Conservation (phyloP, 768 basidiomycete species). For the Tremella yokohamensis region DNA sequence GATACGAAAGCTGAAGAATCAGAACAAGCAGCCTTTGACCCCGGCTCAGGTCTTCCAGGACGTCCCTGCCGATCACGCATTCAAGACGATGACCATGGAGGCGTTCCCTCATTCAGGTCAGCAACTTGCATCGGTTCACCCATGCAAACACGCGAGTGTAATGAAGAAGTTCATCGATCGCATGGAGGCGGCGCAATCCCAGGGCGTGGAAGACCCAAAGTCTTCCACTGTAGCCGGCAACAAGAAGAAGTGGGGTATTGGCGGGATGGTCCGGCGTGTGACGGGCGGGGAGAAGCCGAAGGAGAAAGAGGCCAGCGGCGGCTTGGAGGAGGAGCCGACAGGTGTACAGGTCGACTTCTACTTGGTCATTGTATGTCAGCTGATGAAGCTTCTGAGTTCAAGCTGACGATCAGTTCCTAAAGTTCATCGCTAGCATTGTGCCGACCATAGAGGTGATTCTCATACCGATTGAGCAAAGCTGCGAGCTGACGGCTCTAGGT, state of each 20-base stretch:
- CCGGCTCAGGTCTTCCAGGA: slow-evolving; percentile 94
- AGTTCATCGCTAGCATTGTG: slow-evolving; percentile 96
- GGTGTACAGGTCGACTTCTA: slow-evolving; percentile 98
- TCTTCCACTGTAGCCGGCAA: slow-evolving; percentile 12
- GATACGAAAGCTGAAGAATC: not conserved
- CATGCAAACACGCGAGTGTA: slow-evolving; percentile 96
- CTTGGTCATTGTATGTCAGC: slow-evolving; percentile 62
- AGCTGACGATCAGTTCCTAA: slow-evolving; percentile 60
- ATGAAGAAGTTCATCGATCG: slow-evolving; percentile 99
- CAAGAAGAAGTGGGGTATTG: slow-evolving; percentile 70
- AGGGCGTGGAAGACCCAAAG: slow-evolving; percentile 63
- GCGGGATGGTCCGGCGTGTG: slow-evolving; percentile 65
- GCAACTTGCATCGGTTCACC: slow-evolving; percentile 84
- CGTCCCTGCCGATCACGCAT: slow-evolving; percentile 91
- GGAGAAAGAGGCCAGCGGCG: slow-evolving; percentile 52
- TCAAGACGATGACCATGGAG: slow-evolving; percentile 98
- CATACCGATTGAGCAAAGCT: not conserved
- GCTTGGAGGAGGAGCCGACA: slow-evolving; percentile 60
- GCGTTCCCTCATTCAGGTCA: slow-evolving; percentile 89
- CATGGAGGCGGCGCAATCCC: slow-evolving; percentile 67
- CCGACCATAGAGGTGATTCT: slow-evolving; percentile 87
- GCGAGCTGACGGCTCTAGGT: slow-evolving; percentile 19
- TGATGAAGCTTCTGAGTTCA: slow-evolving; percentile 49
- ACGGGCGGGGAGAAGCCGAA: slow-evolving; percentile 55
- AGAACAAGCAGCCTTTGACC: slow-evolving; percentile 85